Evolutionary conservation across 179 eudicot species (phyloP).

Genomic region (Dionaea muscipula): DNA sequence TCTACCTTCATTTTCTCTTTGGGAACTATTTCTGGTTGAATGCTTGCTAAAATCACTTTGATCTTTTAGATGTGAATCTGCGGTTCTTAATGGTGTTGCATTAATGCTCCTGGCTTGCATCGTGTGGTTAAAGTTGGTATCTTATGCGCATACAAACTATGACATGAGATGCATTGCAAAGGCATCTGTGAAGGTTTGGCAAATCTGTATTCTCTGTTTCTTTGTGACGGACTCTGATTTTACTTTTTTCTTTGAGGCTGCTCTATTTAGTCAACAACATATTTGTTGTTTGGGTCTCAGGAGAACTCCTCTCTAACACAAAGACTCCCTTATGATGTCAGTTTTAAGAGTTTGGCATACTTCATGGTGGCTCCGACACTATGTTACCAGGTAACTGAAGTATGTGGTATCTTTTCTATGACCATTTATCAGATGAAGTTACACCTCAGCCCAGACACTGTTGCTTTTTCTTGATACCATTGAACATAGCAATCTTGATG

Average conservation of each 20-base stretch:
- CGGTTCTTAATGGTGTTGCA: constrained; percentile 65
- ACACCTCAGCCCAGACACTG: not conserved
- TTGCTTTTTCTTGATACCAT: too few species aligned
- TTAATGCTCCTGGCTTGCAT: constrained; percentile 81
- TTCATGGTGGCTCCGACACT: constrained; percentile 95
- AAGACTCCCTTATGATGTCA: constrained; percentile 50
- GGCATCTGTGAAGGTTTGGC: constrained; percentile 45
- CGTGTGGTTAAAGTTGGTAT: constrained; percentile 86
- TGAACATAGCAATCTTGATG: too few species aligned
- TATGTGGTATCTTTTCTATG: not conserved
- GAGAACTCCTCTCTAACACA: constrained; percentile 32
- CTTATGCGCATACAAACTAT: constrained; percentile 84
- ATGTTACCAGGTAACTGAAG: constrained; percentile 73
- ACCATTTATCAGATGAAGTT: not conserved
- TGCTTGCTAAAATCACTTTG: constrained; percentile 6
- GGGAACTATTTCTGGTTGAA: too few species aligned
- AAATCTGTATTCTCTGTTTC: not conserved
- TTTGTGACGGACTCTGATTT: not conserved
- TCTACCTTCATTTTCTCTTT: too few species aligned
- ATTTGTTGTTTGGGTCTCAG: constrained; percentile 36
- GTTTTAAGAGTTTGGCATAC: constrained; percentile 61
- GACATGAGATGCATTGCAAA: constrained; percentile 71
- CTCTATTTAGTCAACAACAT: not conserved
- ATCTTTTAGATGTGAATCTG: constrained; percentile 79
- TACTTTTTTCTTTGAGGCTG: not conserved